Evolutionary conservation across 352 stramenopile species (phyloP), one percentile per base, ranked within the genome.

Genomic region (Peronospora belbahrii): DNA sequence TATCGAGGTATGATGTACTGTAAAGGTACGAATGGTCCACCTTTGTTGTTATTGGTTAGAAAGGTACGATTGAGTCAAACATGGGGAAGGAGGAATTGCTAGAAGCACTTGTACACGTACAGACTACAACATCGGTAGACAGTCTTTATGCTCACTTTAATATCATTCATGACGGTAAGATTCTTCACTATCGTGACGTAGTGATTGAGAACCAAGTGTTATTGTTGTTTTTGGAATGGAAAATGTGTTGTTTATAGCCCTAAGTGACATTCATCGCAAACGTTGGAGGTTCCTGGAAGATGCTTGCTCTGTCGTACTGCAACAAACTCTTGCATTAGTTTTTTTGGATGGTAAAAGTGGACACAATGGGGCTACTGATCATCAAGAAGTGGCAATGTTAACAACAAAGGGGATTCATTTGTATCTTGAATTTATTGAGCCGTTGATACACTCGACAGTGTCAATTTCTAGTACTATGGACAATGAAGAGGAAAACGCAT

Each of bases 281-380:
- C 67, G 69, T 27, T 86, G 74, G 43, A 61, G 61, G 22, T 86
- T 89, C 44, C 49, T 87, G 18, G 75, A 87, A 58, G 74, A 85
- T 53, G 51, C 70, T 9, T 76, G 79, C 44, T 64, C 67, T 1
- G 52, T 56, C 8, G 70, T 87, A 24, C 38, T 84, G n/a, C 62
- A 57, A 4, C 53, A 51, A 17, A 40, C 67, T 34, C 56, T 59
- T 9, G 9, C n/a, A 0, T 3, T 63, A 25, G 41, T 1, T 11
- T 8, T 42, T 24, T 13, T 54, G 42, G 39, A 20, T 43, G 2
- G 10, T 7, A 39, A 59, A 2, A 14, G 49, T 22, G 46, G 62
- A 25, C 24, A 28, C 2, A 34, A 46, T 2, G 28, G 33, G 13
- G 34, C 37, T 43, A 9, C 25, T 17, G 28, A 37, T 1, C 23